These are phyloP conservation scores for Microdochium paspali DNA, from an alignment of 2,329 filamentous ascomycete species.

Conservation along the genomic window DNA sequence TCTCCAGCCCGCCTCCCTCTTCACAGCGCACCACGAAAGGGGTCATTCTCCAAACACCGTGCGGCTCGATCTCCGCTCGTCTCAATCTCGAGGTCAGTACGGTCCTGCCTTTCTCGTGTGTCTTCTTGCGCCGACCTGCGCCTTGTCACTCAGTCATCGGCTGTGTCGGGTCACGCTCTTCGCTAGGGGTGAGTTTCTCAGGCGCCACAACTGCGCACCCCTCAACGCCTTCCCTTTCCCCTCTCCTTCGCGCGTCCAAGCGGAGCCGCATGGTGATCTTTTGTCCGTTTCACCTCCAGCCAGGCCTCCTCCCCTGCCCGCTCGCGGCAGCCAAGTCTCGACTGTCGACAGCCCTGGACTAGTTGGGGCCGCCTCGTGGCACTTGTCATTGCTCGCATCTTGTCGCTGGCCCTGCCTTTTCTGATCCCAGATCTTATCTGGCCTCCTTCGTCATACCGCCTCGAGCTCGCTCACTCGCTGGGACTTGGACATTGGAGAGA, in stretches of 20 bases:
- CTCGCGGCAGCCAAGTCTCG: background rate
- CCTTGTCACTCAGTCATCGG: too few species aligned
- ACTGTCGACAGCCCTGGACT: background rate
- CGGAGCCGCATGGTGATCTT: background rate
- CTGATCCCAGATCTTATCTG: background rate
- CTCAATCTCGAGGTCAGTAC: too few species aligned
- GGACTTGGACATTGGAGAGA: background rate
- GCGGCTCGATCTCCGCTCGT: too few species aligned
- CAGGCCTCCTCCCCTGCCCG: background rate
- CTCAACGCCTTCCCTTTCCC: background rate
- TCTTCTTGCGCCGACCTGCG: too few species aligned
- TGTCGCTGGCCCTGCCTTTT: background rate
- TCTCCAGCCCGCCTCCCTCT: too few species aligned
- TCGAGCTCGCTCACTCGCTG: background rate
- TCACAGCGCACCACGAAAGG: too few species aligned
- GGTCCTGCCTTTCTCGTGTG: too few species aligned
- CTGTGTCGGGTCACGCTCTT: too few species aligned
- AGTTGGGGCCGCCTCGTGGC: constrained; percentile 1
- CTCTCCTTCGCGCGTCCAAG: background rate
- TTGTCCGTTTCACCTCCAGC: background rate
- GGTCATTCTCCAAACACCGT: too few species aligned
- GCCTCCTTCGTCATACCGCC: background rate
- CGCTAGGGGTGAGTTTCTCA: background rate
- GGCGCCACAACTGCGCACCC: background rate
- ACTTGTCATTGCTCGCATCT: background rate